These are phyloP conservation scores for Yamadazyma triangularis DNA, from an alignment of 1,139 yeast genomes.

Conservation along the genomic window DNA sequence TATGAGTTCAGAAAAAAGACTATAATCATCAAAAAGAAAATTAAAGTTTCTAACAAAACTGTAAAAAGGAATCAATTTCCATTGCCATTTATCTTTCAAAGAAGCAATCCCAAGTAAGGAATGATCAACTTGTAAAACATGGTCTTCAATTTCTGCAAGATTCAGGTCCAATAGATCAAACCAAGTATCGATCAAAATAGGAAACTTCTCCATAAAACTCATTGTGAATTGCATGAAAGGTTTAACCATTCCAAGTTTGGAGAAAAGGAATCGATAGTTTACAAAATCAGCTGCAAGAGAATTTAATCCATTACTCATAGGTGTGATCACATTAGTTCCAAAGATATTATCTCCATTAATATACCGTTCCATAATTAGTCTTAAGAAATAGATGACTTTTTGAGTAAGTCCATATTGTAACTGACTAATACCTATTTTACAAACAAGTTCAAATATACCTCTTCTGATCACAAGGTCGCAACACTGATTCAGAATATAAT, in stretches of 20 bases:
- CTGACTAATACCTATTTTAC: not conserved
- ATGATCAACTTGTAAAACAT: conserved; percentile 1
- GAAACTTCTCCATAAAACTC: too few relatives aligned
- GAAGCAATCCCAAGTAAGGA: conserved; percentile 1
- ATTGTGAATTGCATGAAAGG: too few relatives aligned
- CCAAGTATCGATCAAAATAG: not conserved
- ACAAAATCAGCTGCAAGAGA: not conserved
- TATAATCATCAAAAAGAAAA: conserved; percentile 1
- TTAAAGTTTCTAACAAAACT: conserved; percentile 1
- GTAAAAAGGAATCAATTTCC: conserved; percentile 4
- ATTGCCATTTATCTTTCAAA: not conserved
- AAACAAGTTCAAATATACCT: not conserved
- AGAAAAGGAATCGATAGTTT: not conserved
- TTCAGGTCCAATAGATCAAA: not conserved
- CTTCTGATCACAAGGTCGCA: not conserved
- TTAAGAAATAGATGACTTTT: too few relatives aligned
- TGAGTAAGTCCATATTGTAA: not conserved
- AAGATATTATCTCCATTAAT: not conserved
- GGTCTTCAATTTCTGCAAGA: conserved; percentile 1
- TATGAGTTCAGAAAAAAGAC: not conserved
- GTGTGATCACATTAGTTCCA: not conserved
- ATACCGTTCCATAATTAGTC: not conserved
- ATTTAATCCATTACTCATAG: not conserved
- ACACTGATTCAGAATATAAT: not conserved
- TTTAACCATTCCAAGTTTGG: not conserved